Conservation (phyloP, 2,329 filamentous ascomycete species). For the Pseudogymnoascus pannorum region DNA sequence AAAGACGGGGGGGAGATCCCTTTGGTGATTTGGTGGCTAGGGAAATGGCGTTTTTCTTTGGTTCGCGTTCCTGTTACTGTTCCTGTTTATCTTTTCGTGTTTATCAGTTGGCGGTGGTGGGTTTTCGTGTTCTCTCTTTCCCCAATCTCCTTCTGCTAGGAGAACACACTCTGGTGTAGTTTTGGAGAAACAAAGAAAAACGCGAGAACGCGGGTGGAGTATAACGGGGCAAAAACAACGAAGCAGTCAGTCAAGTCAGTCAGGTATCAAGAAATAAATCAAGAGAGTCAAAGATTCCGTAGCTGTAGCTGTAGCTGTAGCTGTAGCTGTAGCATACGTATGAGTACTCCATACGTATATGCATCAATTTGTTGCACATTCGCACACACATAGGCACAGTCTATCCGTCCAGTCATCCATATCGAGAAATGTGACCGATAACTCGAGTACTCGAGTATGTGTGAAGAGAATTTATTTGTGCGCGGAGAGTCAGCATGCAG, state of each 20-base stretch:
- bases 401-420: neutral
- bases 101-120: neutral
- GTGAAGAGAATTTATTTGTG: neutral
- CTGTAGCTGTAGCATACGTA: too few species aligned
- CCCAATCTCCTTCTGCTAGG: neutral
- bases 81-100: neutral
- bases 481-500: neutral
- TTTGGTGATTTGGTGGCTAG: neutral
- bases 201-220: neutral
- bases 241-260: neutral
- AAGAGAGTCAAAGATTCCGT: neutral
- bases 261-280: neutral
- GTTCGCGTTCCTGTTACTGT: neutral
- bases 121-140: neutral
- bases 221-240: neutral
- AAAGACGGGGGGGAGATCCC: neutral
- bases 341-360: too few species aligned
- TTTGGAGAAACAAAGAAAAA: neutral
- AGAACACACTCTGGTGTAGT: neutral
- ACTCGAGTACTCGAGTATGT: too few species aligned
- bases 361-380: neutral
- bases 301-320: too few species aligned
- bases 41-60: neutral
- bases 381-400: neutral
- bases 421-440: conserved; percentile 1